phyloP scores from a whole-genome alignment of 2,329 filamentous ascomycete genomes.

The Laburnicola sp. region DNA sequence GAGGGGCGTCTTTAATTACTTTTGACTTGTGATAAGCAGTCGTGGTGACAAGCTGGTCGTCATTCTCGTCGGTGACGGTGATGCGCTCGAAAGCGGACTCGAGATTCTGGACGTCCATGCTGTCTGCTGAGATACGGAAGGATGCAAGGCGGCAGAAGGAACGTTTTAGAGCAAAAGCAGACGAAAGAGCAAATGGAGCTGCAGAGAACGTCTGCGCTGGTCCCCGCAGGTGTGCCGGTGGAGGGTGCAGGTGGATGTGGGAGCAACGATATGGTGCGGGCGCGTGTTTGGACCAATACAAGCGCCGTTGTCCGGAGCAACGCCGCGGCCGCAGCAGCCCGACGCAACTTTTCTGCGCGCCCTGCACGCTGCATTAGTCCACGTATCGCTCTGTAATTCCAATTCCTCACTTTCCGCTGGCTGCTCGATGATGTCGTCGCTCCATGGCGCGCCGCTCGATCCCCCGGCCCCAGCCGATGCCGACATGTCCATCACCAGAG shows the following conservation, averaged over 20 bases:
- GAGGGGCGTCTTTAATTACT: conserved; percentile 54
- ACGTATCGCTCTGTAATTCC: conserved; percentile 16
- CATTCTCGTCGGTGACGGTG: conserved; percentile 87
- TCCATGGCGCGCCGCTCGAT: conserved; percentile 39
- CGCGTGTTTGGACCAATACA: conserved; percentile 15
- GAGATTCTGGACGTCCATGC: conserved; percentile 73
- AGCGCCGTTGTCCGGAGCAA: conserved; percentile 19
- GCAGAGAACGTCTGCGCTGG: conserved; percentile 9
- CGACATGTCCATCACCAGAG: conserved; percentile 42
- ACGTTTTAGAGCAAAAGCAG: conserved; percentile 15
- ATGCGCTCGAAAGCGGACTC: conserved; percentile 89
- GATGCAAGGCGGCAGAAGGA: conserved; percentile 13
- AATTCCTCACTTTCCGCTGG: conserved; percentile 7
- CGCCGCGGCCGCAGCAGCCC: conserved; percentile 18
- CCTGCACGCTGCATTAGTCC: conserved; percentile 13
- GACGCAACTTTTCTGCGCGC: conserved; percentile 1
- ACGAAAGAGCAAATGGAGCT: conserved; percentile 10
- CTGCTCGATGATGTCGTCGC: conserved; percentile 27
- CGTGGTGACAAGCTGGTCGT: conserved; percentile 57
- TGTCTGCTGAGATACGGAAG: conserved; percentile 15
- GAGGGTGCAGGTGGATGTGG: conserved; percentile 7
- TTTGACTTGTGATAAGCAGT: conserved; percentile 73
- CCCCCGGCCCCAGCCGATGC: conserved; percentile 38
- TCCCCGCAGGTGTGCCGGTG: conserved; percentile 6
- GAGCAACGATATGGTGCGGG: conserved; percentile 12